Evolutionary conservation across 371 early-diverging fungal genomes (phyloP).

Genomic region (Apophysomyces variabilis): DNA sequence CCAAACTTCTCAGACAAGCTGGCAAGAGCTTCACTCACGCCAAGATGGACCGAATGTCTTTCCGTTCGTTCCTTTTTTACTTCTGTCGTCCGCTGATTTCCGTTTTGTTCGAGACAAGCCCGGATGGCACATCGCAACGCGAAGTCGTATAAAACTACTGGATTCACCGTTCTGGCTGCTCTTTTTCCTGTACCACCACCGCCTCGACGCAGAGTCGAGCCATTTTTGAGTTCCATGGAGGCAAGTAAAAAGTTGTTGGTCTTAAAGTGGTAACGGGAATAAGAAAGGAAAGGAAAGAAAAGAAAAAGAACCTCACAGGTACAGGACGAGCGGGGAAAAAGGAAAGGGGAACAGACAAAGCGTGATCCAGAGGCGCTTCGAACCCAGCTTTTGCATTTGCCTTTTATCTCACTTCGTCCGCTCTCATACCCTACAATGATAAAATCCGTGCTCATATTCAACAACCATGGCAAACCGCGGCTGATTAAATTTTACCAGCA

Average conservation of each 20-base stretch:
- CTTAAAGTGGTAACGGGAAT: constrained; percentile 9
- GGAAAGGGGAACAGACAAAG: neutral
- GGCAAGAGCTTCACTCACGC: constrained; percentile 36
- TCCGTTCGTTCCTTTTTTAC: constrained; percentile 25
- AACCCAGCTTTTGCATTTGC: neutral
- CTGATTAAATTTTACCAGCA: constrained; percentile 92
- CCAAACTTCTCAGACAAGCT: constrained; percentile 39
- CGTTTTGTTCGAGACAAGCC: constrained; percentile 37
- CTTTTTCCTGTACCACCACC: constrained; percentile 31
- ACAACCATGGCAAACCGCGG: constrained; percentile 95
- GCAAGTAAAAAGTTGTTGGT: neutral
- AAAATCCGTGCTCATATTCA: constrained; percentile 94
- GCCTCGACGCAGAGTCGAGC: constrained; percentile 31
- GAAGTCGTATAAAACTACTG: constrained; percentile 40
- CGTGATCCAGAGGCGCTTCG: neutral
- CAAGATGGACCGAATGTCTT: constrained; percentile 36
- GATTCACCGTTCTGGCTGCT: constrained; percentile 31
- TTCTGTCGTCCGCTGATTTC: constrained; percentile 23
- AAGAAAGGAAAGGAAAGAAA: constrained; percentile 5
- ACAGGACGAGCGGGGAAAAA: constrained; percentile 2
- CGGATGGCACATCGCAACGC: constrained; percentile 46
- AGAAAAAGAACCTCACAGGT: neutral
- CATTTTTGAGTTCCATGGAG: constrained; percentile 17
- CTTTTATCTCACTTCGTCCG: no score
- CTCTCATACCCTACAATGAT: constrained; percentile 59